Conservation (phyloP, 1,284 basidiomycete species). For the Trichosporon asahii region DNA sequence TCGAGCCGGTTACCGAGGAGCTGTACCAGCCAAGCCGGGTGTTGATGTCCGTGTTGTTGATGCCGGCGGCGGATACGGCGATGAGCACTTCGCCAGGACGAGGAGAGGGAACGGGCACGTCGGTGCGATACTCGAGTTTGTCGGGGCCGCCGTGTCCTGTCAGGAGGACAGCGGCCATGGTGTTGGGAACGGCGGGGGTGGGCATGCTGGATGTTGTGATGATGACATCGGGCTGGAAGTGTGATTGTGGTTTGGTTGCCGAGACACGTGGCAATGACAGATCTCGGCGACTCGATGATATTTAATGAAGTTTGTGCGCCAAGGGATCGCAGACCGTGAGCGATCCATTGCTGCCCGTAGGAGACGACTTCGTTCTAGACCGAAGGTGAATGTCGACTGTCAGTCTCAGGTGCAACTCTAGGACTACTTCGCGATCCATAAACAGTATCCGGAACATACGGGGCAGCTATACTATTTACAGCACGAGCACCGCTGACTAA, state of each 20-base stretch:
- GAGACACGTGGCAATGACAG: neutral
- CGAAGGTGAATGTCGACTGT: too few species aligned
- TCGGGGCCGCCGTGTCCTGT: constrained; percentile 13
- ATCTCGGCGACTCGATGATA: too few species aligned
- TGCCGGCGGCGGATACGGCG: constrained; percentile 7
- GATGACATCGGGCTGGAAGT: neutral
- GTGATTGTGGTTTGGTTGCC: neutral
- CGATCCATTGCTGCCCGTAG: too few species aligned
- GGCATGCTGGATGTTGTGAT: neutral
- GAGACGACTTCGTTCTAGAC: too few species aligned
- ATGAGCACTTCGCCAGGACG: constrained; percentile 7
- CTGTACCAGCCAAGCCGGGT: constrained; percentile 18
- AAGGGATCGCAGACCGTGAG: too few species aligned
- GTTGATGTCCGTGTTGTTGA: constrained; percentile 19
- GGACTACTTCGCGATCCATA: too few species aligned
- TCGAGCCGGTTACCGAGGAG: neutral
- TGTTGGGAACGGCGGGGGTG: neutral
- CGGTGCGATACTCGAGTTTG: constrained; percentile 11
- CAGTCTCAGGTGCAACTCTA: too few species aligned
- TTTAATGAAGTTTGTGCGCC: too few species aligned
- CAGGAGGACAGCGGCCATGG: constrained; percentile 10
- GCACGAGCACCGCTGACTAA: too few species aligned
- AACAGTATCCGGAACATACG: too few species aligned
- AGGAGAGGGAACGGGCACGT: constrained; percentile 8
- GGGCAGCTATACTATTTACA: too few species aligned